phyloP scores from a whole-genome alignment of 2,329 filamentous ascomycete genomes.

The Cladosporium colombiae region DNA sequence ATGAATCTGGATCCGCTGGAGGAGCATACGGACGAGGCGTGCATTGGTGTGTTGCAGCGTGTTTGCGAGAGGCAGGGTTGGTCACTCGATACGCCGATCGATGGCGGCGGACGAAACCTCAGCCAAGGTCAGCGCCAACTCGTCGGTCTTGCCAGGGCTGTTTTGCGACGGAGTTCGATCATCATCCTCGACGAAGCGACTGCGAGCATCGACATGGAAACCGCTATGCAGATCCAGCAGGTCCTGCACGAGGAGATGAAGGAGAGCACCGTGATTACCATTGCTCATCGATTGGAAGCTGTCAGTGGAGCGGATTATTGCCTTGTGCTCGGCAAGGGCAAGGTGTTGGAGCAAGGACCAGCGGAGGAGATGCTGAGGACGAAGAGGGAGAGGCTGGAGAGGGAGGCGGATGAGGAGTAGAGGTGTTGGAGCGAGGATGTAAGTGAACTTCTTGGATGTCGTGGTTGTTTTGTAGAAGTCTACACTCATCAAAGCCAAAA shows the following conservation, averaged over 20 bases:
- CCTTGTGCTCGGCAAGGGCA: constrained; percentile 56
- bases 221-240: constrained; percentile 57
- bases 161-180: constrained; percentile 61
- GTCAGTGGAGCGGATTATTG: constrained; percentile 60
- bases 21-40: constrained; percentile 58
- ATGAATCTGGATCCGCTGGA: constrained; percentile 64
- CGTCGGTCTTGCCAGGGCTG: constrained; percentile 63
- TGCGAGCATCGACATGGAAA: constrained; percentile 64
- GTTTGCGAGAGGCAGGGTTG: constrained; percentile 59
- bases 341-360: constrained; percentile 43
- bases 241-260: constrained; percentile 58
- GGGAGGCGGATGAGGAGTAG: constrained; percentile 22
- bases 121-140: constrained; percentile 67
- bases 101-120: constrained; percentile 62
- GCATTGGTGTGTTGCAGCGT: constrained; percentile 54
- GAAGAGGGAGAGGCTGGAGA: constrained; percentile 16
- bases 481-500: not conserved
- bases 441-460: too few species aligned
- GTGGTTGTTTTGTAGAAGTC: too few species aligned
- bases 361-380: constrained; percentile 35
- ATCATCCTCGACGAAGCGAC: constrained; percentile 69
- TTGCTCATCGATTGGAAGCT: constrained; percentile 65
- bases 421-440: too few species aligned
- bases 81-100: constrained; percentile 58
- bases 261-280: constrained; percentile 63